Base-by-base conservation (phyloP, 371 early-diverging fungal species). In the Apophysomyces elegans region DNA sequence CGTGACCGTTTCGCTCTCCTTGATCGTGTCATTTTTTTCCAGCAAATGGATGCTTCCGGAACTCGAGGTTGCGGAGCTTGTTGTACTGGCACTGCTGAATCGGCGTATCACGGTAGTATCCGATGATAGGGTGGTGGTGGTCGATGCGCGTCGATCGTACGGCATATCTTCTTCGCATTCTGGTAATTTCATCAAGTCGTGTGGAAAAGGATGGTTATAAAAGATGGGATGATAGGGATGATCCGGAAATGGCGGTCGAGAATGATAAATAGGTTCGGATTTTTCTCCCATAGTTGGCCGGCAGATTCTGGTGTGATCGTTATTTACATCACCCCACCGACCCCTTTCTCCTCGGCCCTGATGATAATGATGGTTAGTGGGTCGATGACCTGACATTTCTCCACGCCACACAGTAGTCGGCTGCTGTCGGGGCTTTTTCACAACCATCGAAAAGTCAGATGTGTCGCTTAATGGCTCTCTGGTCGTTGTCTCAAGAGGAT, bases 81-180 rank as follows among this genome's bases (percentile, higher is more conserved):
- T 62, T 4, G 62, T 70, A 43, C 70, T 70, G 26, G 59, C 63
- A 57, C 43, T 66, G 18, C 70, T 70, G 63, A 60, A 65, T n/a
- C 70, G 70, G 38, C 70, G 70, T 26, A 45, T 37, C 14, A 43
- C 63, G 39, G 63, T 64, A 41, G 68, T 58, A 37, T 63, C 56
- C 8, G 68, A 63, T 38, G 66, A 46, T 16, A 63, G 47, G 37
- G 63, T 63, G 18, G 56, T 62, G 38, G 68, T 60, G 57, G 68
- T 67, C n/a, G 68, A 67, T 67, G 68, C 68, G 37, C 68, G 68
- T 46, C 68, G 62, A 21, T 26, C n/a, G 54, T 21, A 50, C 6
- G 21, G 9, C 54, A n/a, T 26, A 9, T 50, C 54, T 21, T 50
- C 54, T 50, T 50, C 54, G 9, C n/a, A 50, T 21, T 50, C 54